phyloP scores from a whole-genome alignment of 768 basidiomycete genomes.

The Auricularia cornea region DNA sequence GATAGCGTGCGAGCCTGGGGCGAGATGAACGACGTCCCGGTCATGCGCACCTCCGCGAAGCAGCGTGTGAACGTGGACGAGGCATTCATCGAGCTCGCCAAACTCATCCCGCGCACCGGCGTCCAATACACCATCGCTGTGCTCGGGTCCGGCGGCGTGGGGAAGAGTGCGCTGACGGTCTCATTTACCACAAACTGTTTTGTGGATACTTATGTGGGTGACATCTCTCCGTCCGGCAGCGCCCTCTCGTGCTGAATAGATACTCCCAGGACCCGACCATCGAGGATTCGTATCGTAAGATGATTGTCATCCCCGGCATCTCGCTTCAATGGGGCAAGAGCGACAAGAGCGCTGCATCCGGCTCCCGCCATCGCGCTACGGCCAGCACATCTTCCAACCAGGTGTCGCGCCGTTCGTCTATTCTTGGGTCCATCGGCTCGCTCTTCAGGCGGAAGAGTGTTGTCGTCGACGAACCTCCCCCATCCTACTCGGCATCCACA shows the following conservation, averaged over 20 bases:
- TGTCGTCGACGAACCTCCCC: not conserved
- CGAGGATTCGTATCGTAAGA: slow-evolving; percentile 4
- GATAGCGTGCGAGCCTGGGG: not conserved
- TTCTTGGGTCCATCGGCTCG: not conserved
- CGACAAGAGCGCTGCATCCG: not conserved
- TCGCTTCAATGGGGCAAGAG: not conserved
- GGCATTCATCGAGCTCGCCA: not conserved
- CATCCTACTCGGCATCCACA: not conserved
- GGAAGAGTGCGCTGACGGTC: slow-evolving; percentile 1
- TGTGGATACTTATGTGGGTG: slow-evolving; percentile 2
- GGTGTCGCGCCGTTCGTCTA: not conserved
- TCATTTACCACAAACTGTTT: not conserved
- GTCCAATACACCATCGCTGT: not conserved
- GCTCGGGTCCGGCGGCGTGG: slow-evolving; percentile 4
- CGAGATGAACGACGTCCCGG: not conserved
- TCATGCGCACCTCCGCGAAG: slow-evolving; percentile 1
- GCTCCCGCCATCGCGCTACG: not conserved
- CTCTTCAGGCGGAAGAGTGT: not conserved
- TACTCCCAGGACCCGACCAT: slow-evolving; percentile 3
- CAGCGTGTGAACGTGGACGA: not conserved
- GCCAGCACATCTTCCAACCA: not conserved
- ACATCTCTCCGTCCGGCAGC: too few species aligned
- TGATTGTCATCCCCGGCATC: not conserved
- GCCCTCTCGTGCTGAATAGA: not conserved
- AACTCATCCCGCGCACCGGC: not conserved